A percentile compares a stretch with the other conserved stretches of the same genome.
These are phyloP conservation scores for Wallacemonas sp. DNA, from an alignment of 208 protist species.

Conservation along the genomic window DNA sequence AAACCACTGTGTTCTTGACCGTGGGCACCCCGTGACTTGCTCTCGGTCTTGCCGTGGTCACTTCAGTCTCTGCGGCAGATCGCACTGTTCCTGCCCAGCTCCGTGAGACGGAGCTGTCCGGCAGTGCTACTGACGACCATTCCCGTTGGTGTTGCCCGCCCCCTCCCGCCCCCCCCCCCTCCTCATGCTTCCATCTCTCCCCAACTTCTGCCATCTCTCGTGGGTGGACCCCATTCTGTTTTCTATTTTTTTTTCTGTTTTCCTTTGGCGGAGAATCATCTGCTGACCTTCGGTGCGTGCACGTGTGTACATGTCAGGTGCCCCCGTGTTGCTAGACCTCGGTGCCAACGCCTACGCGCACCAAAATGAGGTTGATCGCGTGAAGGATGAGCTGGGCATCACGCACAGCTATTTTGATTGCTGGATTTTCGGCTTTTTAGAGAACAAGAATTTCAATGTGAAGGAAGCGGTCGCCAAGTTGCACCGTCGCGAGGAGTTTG, in stretches of 20 bases:
- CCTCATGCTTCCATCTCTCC: not conserved
- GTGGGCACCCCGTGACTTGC: too few species aligned
- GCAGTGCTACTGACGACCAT: too few species aligned
- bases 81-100: too few species aligned
- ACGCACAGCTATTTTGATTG: constrained; percentile 74
- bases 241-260: too few species aligned
- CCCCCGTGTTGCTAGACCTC: constrained; percentile 52
- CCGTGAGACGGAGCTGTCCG: too few species aligned
- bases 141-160: not conserved
- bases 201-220: not conserved
- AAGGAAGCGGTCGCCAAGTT: constrained; percentile 74
- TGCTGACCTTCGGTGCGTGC: not conserved
- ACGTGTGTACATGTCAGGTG: constrained; percentile 22
- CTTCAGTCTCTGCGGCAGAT: too few species aligned
- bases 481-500: constrained; percentile 62
- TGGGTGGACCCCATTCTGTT: too few species aligned
- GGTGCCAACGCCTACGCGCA: constrained; percentile 54
- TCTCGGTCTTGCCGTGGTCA: too few species aligned
- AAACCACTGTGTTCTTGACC: too few species aligned
- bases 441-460: constrained; percentile 87
- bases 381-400: constrained; percentile 65
- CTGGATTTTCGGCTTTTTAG: constrained; percentile 84
- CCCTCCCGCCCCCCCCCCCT: not conserved
- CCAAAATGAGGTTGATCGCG: constrained; percentile 61
- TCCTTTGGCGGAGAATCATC: too few species aligned